Conservation (phyloP, 2,329 filamentous ascomycete species). For the Leptodontidium sp. region DNA sequence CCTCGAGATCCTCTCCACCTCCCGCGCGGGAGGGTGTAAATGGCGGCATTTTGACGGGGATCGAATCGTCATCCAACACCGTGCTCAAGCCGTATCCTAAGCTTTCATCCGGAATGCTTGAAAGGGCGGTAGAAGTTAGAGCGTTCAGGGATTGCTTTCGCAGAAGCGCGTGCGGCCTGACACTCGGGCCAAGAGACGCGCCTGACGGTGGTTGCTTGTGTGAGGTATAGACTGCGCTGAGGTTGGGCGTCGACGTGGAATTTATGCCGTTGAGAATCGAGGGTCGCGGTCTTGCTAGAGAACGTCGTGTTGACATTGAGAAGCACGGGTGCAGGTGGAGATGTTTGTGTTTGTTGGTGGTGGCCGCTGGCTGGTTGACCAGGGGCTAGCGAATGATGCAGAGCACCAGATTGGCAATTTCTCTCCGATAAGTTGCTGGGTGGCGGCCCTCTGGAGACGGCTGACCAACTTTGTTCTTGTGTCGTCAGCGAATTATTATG, state of each 20-base stretch:
- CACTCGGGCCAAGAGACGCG: constrained; percentile 16
- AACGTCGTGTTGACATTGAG: constrained; percentile 43
- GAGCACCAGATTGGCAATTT: constrained; percentile 18
- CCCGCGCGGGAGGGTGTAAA: constrained; percentile 60
- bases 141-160: constrained; percentile 78
- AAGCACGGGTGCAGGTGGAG: constrained; percentile 12
- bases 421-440: background rate
- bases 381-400: constrained; percentile 20
- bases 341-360: constrained; percentile 13
- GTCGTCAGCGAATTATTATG: background rate
- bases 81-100: constrained; percentile 68
- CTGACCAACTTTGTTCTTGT: background rate
- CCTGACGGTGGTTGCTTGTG: constrained; percentile 25
- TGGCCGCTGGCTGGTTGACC: constrained; percentile 15
- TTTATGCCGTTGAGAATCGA: constrained; percentile 49
- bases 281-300: constrained; percentile 46
- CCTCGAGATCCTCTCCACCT: constrained; percentile 63
- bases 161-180: constrained; percentile 54
- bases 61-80: constrained; percentile 54
- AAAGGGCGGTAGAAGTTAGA: constrained; percentile 69
- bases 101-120: constrained; percentile 71
- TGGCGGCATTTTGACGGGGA: constrained; percentile 59
- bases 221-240: constrained; percentile 51
- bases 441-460: background rate
- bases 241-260: constrained; percentile 66